Percentiles rank a stretch among this genome's conserved stretches.
phyloP scores from a whole-genome alignment of 495 filamentous ascomycete genomes.

The Tuber calosporum region DNA sequence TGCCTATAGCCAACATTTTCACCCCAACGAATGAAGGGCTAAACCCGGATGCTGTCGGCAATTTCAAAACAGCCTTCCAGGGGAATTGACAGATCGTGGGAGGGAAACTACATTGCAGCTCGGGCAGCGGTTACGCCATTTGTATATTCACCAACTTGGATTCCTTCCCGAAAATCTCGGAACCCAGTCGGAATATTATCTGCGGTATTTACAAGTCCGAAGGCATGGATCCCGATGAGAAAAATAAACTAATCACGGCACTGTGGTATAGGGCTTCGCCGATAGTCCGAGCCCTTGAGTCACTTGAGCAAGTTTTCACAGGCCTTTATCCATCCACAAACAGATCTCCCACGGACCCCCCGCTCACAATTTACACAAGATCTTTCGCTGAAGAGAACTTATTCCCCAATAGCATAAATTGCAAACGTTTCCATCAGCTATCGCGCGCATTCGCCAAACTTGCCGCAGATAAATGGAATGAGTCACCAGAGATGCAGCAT shows the following conservation, averaged over 20 bases:
- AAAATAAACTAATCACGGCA: slow-evolving; percentile 6
- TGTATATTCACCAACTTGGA: slow-evolving; percentile 80
- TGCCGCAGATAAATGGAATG: slow-evolving; percentile 74
- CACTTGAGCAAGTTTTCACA: slow-evolving; percentile 78
- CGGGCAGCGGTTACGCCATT: slow-evolving; percentile 65
- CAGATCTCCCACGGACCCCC: slow-evolving; percentile 44
- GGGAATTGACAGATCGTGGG: slow-evolving; percentile 81
- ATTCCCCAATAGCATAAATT: slow-evolving; percentile 82
- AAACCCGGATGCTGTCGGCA: neutral
- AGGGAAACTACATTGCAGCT: slow-evolving; percentile 75
- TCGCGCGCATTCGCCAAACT: slow-evolving; percentile 72
- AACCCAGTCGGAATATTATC: slow-evolving; percentile 59
- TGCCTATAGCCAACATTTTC: neutral
- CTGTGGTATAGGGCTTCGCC: slow-evolving; percentile 53
- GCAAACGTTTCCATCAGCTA: slow-evolving; percentile 74
- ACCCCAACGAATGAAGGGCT: neutral
- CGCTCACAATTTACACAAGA: slow-evolving; percentile 29
- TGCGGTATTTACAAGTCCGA: slow-evolving; percentile 48
- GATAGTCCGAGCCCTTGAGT: slow-evolving; percentile 77
- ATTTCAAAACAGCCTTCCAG: slow-evolving; percentile 51
- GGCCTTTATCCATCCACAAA: slow-evolving; percentile 78
- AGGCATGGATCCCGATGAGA: neutral
- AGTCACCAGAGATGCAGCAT: slow-evolving; percentile 73
- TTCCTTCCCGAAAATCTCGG: slow-evolving; percentile 65
- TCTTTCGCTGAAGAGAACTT: slow-evolving; percentile 76